Evolutionary conservation across 345 rosid genomes (phyloP).

Genomic region (Dimocarpus longan): DNA sequence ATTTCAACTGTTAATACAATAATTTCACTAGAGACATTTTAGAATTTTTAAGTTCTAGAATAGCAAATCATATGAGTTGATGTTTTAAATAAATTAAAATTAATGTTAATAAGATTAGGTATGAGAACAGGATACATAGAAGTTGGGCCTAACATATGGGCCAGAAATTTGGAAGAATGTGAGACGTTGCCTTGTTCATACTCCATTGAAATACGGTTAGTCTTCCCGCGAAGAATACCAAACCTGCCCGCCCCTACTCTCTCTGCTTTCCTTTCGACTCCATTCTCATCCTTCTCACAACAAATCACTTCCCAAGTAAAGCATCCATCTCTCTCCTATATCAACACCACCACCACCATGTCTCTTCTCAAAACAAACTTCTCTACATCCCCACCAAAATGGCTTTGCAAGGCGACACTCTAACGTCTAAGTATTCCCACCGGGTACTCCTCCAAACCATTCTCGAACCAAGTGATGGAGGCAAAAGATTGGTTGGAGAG

Average conservation of each 20-base stretch:
- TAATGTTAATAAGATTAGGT: too few relatives aligned
- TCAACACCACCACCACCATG: conserved; percentile 24
- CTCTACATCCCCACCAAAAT: conserved; percentile 15
- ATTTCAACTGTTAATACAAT: too few relatives aligned
- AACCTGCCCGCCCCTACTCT: conserved; percentile 46
- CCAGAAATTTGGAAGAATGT: not conserved
- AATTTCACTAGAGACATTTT: too few relatives aligned
- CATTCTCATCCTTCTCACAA: conserved; percentile 44
- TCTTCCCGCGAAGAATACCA: conserved; percentile 79
- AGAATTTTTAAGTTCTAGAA: too few relatives aligned
- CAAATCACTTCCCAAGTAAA: conserved; percentile 45
- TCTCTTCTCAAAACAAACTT: conserved; percentile 5
- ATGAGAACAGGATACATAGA: not conserved
- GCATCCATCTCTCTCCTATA: conserved; percentile 45
- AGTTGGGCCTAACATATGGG: not conserved
- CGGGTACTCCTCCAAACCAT: conserved; percentile 62
- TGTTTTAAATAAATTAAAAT: too few relatives aligned
- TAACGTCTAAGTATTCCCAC: conserved; percentile 52
- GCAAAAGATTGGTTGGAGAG: conserved; percentile 43
- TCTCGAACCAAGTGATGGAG: conserved; percentile 49
- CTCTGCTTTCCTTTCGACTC: conserved; percentile 56
- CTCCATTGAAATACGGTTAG: not conserved
- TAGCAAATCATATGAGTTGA: too few relatives aligned
- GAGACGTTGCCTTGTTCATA: not conserved
- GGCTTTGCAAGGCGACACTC: conserved; percentile 31